Base-by-base conservation (phyloP, 1,284 basidiomycete species). In the Exsudoporus floridanus region DNA sequence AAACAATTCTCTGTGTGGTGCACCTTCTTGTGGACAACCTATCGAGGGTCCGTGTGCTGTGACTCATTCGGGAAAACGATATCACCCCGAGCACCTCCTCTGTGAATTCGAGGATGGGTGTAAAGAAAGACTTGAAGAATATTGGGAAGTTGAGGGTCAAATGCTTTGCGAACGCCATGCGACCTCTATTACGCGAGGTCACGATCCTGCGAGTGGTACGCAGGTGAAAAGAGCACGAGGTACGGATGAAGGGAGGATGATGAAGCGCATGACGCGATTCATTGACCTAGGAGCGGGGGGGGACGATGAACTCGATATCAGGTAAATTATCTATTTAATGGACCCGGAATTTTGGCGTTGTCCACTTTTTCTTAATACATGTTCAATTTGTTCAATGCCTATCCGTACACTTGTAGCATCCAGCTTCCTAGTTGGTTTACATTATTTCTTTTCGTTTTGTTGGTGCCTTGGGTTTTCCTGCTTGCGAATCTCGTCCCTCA, bases 21-120 rank as follows among this genome's bases (percentile, higher is more conserved):
- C 88, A 3, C 66, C 79, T 4, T 75, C 75, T n/a, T 96, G 92
- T 67, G 84, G 88, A 8, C 81, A 88, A 68, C 92, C 92, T 1
- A 92, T 96, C 62, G 93, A 96, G 71, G 92, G 93, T 1, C 83
- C 91, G 1, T 95, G 92, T 65, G 90, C 93, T 12, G 82, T 94
- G 21, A 88, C 85, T 16, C 84, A 92, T 58, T 73, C 82, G 13
- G 87, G 88, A 14, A 83, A 82, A 59, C 80, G 87, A 33, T 94
- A 88, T 72, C 93, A 95, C 66, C 90, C 92, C 4, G 88, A 90
- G 53, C 91, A 94, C 65, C 78, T 95, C 62, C 73, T 82, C 16
- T 90, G 87, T 68, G 86, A 89, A 70, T 78, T 70, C 54, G 70
- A 79, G 65, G 70, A 73, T 12, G 81, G 81, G 56, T 91, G 88